Percentiles rank a stretch among this genome's conserved stretches.
Evolutionary conservation across 768 basidiomycete species (phyloP).

Genomic region (Suillus spraguei): DNA sequence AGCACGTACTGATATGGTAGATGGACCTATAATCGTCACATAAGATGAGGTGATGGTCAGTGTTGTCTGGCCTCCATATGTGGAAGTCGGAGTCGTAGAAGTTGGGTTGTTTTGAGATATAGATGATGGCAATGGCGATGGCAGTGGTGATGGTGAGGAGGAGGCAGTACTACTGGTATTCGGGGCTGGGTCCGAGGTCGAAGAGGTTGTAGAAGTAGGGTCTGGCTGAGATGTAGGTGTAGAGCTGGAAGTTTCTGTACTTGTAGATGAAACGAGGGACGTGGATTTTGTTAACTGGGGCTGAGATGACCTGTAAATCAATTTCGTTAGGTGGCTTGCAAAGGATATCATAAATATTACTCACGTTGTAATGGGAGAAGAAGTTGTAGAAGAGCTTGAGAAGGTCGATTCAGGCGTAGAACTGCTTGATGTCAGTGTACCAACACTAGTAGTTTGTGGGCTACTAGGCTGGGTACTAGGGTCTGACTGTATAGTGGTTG

Average conservation of each 20-base stretch:
- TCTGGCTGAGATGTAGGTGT: conserved; percentile 4
- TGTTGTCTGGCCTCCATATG: not conserved
- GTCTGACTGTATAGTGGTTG: not conserved
- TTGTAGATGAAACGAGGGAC: not conserved
- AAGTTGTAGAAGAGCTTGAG: conserved; percentile 7
- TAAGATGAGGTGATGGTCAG: conserved; percentile 21
- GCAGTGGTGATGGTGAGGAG: not conserved
- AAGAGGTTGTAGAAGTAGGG: not conserved
- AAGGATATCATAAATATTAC: not conserved
- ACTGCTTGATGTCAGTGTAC: not conserved
- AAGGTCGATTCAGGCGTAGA: not conserved
- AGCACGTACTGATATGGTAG: conserved; percentile 21
- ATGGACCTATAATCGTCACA: conserved; percentile 21
- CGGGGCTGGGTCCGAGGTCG: not conserved
- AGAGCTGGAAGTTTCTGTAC: not conserved
- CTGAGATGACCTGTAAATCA: not conserved
- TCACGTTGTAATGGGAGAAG: conserved; percentile 21
- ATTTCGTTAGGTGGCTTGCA: not conserved
- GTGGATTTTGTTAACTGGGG: not conserved
- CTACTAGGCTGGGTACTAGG: not conserved
- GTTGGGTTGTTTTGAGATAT: not conserved
- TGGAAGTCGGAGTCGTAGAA: conserved; percentile 15
- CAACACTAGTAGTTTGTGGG: not conserved
- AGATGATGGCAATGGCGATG: not conserved
- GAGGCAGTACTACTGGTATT: not conserved